These are phyloP conservation scores for Hyphodiscus sp. DNA, from an alignment of 2,329 filamentous ascomycete genomes.

Conservation along the genomic window DNA sequence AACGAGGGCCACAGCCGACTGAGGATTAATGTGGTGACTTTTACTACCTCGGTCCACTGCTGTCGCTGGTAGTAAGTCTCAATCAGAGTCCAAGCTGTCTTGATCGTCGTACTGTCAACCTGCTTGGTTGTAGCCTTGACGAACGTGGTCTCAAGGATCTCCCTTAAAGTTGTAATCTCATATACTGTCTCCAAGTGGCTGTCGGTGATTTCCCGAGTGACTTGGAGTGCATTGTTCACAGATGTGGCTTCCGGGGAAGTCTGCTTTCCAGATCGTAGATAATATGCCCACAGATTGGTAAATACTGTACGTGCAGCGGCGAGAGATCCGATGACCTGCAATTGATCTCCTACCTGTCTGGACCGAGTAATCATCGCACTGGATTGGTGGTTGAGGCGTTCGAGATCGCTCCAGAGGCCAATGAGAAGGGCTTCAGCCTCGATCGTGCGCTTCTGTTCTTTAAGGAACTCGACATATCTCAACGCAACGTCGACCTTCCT, in stretches of 20 bases:
- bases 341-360: constrained; percentile 7
- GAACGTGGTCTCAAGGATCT: constrained; percentile 13
- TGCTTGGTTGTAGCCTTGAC: constrained; percentile 7
- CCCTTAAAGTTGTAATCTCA: constrained; percentile 7
- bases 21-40: constrained; percentile 8
- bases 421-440: constrained; percentile 15
- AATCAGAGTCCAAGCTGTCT: constrained; percentile 9
- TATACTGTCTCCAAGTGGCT: constrained; percentile 2
- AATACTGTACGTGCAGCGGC: constrained; percentile 6
- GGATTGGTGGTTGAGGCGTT: constrained; percentile 10
- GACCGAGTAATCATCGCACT: constrained; percentile 4
- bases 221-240: constrained; percentile 8
- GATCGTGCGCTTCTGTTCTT: constrained; percentile 7
- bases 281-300: constrained; percentile 13
- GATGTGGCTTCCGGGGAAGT: constrained; percentile 9
- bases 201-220: constrained; percentile 4
- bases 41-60: constrained; percentile 14
- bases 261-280: constrained; percentile 11
- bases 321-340: constrained; percentile 8
- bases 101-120: constrained; percentile 9
- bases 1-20: constrained; percentile 13
- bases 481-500: constrained; percentile 14
- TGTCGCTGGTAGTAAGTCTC: constrained; percentile 14
- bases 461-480: constrained; percentile 15
- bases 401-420: constrained; percentile 9